A percentile compares a stretch with the other conserved stretches of the same genome.
Conservation (phyloP, 176 grass and related monocot species). For the Avena atlantica region DNA sequence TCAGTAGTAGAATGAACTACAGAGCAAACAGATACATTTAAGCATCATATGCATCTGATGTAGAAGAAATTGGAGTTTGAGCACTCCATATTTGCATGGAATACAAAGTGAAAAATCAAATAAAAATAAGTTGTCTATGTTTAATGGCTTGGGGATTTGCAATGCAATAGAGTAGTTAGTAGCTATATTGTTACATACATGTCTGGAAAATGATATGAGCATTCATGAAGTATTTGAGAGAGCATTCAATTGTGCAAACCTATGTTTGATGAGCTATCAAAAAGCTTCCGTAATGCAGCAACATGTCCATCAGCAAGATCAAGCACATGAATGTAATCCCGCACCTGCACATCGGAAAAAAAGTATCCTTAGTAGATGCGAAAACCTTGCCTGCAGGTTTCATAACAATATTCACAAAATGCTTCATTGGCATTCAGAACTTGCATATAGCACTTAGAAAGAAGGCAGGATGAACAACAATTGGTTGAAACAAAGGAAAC, state of each 20-base stretch:
- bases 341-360: slow-evolving; percentile 58
- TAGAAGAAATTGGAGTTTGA: slow-evolving; percentile 30
- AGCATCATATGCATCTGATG: slow-evolving; percentile 9
- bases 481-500: not conserved
- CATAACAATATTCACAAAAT: slow-evolving; percentile 30
- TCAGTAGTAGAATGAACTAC: slow-evolving; percentile 24
- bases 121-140: not conserved
- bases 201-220: slow-evolving; percentile 25
- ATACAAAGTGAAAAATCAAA: slow-evolving; percentile 33
- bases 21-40: slow-evolving; percentile 7
- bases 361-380: slow-evolving; percentile 30
- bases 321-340: slow-evolving; percentile 95
- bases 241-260: slow-evolving; percentile 53
- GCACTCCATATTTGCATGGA: not conserved
- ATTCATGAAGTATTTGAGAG: slow-evolving; percentile 27
- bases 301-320: slow-evolving; percentile 96
- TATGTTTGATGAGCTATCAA: slow-evolving; percentile 69
- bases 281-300: slow-evolving; percentile 84
- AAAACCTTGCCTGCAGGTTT: not conserved
- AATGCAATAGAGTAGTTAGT: not conserved
- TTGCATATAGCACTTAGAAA: slow-evolving; percentile 3
- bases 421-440: slow-evolving; percentile 12
- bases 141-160: slow-evolving; percentile 7
- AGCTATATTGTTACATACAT: not conserved
- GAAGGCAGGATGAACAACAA: not conserved